Conservation (phyloP, 176 grass and related monocot species). For the Themeda triandra region DNA sequence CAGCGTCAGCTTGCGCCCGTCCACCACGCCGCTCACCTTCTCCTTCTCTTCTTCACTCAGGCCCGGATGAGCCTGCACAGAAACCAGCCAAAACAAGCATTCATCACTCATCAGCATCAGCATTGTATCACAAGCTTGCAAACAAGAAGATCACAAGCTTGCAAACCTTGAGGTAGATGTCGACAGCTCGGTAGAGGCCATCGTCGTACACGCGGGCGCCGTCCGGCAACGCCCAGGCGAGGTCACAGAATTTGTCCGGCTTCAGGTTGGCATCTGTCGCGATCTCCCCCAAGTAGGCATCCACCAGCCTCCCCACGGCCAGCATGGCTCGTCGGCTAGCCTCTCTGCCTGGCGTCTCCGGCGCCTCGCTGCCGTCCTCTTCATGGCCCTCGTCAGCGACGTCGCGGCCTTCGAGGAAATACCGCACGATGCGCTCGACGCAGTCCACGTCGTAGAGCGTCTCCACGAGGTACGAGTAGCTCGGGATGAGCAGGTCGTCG, state of each 20-base stretch:
- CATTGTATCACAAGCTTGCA: neutral
- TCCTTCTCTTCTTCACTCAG: slow-evolving; percentile 89
- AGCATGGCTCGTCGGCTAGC: slow-evolving; percentile 39
- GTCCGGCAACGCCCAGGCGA: slow-evolving; percentile 87
- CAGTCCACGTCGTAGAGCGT: slow-evolving; percentile 99
- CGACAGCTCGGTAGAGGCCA: slow-evolving; percentile 92
- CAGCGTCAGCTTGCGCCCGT: slow-evolving; percentile 85
- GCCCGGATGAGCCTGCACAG: slow-evolving; percentile 62
- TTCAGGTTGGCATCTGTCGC: slow-evolving; percentile 86
- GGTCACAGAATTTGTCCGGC: slow-evolving; percentile 84
- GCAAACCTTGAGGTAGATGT: slow-evolving; percentile 90
- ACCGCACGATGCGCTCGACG: slow-evolving; percentile 67
- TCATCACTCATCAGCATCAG: neutral
- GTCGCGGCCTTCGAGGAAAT: slow-evolving; percentile 62
- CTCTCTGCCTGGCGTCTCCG: slow-evolving; percentile 34
- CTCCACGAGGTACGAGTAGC: slow-evolving; percentile 92
- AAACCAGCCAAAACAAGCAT: neutral
- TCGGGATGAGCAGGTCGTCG: slow-evolving; percentile 92
- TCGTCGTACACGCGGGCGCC: slow-evolving; percentile 78
- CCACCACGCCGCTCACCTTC: slow-evolving; percentile 75
- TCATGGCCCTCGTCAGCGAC: slow-evolving; percentile 10
- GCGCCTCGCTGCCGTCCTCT: slow-evolving; percentile 34
- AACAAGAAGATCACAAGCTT: neutral
- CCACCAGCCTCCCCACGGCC: slow-evolving; percentile 64
- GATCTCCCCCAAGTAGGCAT: slow-evolving; percentile 86